Evolutionary conservation across 129 eudicot species (phyloP), one percentile per base, ranked within the genome.

Genomic region (Apium graveolens): DNA sequence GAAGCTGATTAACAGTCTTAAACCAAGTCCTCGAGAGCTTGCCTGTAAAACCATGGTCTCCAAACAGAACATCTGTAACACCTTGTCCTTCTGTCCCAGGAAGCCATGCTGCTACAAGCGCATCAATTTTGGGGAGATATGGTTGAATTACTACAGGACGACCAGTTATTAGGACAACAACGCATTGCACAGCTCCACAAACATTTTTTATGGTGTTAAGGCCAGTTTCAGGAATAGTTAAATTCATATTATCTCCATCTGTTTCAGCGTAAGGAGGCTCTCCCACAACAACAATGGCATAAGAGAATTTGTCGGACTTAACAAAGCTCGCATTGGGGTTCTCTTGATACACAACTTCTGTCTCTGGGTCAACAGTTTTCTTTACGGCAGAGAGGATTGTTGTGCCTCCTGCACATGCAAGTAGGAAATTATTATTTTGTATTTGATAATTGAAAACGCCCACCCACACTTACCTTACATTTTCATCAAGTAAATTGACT

Each of bases 61-160:
- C 79, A 37, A 76, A 76, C 38, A 76, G 20, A 18, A 76, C 29
- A 55, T 76, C 79, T 17, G 77, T 75, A 71, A 79, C 77, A 24
- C 82, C 82, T 70, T 49, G 18, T 7, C 77, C 82, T 70, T 79
- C 82, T 3, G 82, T 44, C 79, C 97, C 96, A 13, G 74, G 97
- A 69, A 92, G 89, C 96, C 93, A 92, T 39, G 97, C 97, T 31
- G 97, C 93, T 62, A 92, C 96, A n/a, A 92, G 88, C 24, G 96
- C 97, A 8, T 85, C 88, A 53, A 92, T 92, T 34, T 79, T 75
- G 27, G 69, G 26, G 21, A 92, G 79, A 72, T 88, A 92, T 5
- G 96, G 96, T 78, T 90, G 84, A 70, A 92, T 77, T 79, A 88
- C 90, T 20, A 92, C 91, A 0, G 97, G 97, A 41, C 97, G 84